A percentile compares a stretch with the other conserved stretches of the same genome.
Conservation (phyloP, 108 stramenopile genomes). For the Nitzschia palea region DNA sequence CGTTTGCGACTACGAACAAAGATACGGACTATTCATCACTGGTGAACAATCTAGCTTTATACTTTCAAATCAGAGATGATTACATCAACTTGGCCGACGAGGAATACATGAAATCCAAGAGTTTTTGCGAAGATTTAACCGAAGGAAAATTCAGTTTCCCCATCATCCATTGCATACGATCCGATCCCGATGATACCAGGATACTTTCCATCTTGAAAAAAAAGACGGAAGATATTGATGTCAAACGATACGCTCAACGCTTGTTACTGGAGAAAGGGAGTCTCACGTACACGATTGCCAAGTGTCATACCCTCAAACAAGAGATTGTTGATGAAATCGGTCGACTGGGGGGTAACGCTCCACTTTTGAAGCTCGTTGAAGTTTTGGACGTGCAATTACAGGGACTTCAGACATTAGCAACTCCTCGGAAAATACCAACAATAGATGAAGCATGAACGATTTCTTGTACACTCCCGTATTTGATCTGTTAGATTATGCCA, state of each 20-base stretch:
- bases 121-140: constrained; percentile 96
- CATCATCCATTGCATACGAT: constrained; percentile 75
- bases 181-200: constrained; percentile 45
- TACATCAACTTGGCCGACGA: constrained; percentile 91
- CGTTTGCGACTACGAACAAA: constrained; percentile 70
- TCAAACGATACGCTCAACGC: constrained; percentile 86
- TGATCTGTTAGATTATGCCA: neutral
- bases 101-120: constrained; percentile 93
- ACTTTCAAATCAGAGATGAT: constrained; percentile 97
- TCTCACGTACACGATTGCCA: constrained; percentile 67
- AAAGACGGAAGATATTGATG: constrained; percentile 86
- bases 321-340: constrained; percentile 61
- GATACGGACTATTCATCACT: constrained; percentile 66
- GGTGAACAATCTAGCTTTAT: constrained; percentile 90
- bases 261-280: constrained; percentile 76
- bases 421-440: neutral
- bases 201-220: constrained; percentile 91
- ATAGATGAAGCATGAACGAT: constrained; percentile 12
- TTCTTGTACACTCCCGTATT: neutral
- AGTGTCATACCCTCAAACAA: constrained; percentile 59
- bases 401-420: constrained; percentile 14
- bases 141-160: constrained; percentile 97
- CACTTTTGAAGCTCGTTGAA: constrained; percentile 61
- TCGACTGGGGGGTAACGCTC: constrained; percentile 73
- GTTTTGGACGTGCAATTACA: constrained; percentile 77